Evolutionary conservation across 257 asterid species (phyloP).

Genomic region (Jasminum sambac): DNA sequence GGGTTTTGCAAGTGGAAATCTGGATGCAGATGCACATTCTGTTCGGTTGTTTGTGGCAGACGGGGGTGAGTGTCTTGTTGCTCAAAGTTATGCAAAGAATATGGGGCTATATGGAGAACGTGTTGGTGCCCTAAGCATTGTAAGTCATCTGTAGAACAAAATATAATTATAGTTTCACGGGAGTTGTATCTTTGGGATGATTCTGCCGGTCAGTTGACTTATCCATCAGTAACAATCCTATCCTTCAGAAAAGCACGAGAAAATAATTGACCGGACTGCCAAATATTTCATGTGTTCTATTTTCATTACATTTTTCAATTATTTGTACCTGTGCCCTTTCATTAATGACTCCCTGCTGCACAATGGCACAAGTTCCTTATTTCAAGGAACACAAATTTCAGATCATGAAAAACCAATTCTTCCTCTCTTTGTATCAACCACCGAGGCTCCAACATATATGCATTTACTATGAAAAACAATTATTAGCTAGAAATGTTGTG

Average conservation of each 20-base stretch:
- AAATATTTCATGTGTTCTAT: neutral
- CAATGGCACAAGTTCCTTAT: neutral
- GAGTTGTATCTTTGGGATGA: neutral
- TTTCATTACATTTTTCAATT: neutral
- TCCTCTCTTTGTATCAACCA: neutral
- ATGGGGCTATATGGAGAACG: constrained; percentile 99
- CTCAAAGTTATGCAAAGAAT: constrained; percentile 98
- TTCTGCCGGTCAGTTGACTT: neutral
- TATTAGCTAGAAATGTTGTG: neutral
- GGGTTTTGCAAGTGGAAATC: constrained; percentile 99
- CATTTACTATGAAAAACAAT: neutral
- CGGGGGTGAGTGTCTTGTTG: constrained; percentile 91
- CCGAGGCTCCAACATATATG: neutral
- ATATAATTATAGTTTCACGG: neutral
- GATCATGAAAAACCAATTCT: neutral
- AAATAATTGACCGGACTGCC: neutral
- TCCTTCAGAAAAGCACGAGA: neutral
- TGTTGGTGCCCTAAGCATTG: constrained; percentile 96
- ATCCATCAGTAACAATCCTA: neutral
- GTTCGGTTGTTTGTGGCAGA: constrained; percentile 82
- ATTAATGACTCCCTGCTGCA: neutral
- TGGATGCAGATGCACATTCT: constrained; percentile 86
- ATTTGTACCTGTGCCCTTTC: neutral
- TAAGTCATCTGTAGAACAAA: constrained; percentile 42
- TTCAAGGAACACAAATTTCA: neutral